Evolutionary conservation across 2,329 filamentous ascomycete species (phyloP).

Genomic region (Neofusicoccum cordaticola): DNA sequence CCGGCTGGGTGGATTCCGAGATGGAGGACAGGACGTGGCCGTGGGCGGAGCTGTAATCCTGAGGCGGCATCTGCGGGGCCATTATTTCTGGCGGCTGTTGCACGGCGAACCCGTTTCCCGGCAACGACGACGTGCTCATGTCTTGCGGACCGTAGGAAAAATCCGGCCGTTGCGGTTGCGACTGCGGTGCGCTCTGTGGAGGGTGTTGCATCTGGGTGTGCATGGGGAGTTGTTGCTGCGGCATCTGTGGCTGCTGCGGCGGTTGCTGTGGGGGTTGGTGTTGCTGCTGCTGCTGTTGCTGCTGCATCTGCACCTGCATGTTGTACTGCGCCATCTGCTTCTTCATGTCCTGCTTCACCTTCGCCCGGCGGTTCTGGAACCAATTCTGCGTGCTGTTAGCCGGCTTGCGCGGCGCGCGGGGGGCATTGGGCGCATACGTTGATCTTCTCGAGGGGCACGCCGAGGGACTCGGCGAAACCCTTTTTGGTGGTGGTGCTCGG

Average conservation of each 20-base stretch:
- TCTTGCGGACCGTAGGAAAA: slow-evolving; percentile 23
- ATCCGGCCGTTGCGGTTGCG: not conserved
- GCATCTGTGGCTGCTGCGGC: slow-evolving; percentile 3
- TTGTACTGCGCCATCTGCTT: slow-evolving; percentile 38
- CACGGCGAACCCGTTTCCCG: slow-evolving; percentile 23
- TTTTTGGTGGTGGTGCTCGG: slow-evolving; percentile 52
- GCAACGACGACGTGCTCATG: slow-evolving; percentile 35
- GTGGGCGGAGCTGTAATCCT: slow-evolving; percentile 7
- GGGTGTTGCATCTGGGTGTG: slow-evolving; percentile 1
- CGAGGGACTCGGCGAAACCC: slow-evolving; percentile 46
- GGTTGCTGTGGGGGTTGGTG: not conserved
- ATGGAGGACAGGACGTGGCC: slow-evolving; percentile 16
- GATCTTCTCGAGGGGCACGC: slow-evolving; percentile 53
- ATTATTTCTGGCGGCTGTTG: slow-evolving; percentile 10
- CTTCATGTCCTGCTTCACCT: slow-evolving; percentile 53
- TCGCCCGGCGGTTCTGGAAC: slow-evolving; percentile 54
- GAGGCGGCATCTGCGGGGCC: slow-evolving; percentile 5
- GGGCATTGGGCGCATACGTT: slow-evolving; percentile 39
- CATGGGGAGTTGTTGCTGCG: slow-evolving; percentile 2
- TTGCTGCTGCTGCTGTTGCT: not conserved
- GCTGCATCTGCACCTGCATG: slow-evolving; percentile 26
- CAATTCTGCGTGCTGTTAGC: slow-evolving; percentile 47
- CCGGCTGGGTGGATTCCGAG: slow-evolving; percentile 16
- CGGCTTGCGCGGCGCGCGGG: slow-evolving; percentile 9
- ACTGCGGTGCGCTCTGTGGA: slow-evolving; percentile 8